phyloP scores from a whole-genome alignment of 495 filamentous ascomycete genomes.

The Penicillium flavigenum region DNA sequence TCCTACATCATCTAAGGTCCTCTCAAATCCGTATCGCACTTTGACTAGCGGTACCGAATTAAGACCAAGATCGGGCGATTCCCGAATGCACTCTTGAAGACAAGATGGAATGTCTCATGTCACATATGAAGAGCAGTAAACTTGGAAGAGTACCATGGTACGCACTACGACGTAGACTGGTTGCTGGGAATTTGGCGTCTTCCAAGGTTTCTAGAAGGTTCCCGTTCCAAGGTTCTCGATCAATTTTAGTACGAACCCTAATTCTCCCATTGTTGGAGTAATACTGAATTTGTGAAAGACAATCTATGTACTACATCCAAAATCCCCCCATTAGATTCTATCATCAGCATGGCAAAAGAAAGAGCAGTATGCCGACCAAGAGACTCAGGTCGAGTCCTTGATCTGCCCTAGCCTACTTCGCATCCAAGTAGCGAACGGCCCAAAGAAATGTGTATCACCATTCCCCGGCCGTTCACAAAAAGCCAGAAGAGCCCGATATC shows the following conservation, averaged over 20 bases:
- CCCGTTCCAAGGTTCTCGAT: not conserved
- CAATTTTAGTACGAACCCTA: not conserved
- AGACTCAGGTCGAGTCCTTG: not conserved
- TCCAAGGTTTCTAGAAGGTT: not conserved
- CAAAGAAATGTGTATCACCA: conserved; percentile 16
- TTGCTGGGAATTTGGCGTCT: no score
- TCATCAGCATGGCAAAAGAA: not conserved
- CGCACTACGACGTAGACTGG: no score
- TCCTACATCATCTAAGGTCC: no score
- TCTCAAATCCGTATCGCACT: no score
- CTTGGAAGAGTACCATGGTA: no score
- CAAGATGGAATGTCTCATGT: no score
- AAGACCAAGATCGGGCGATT: no score
- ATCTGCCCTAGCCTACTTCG: conserved; percentile 1
- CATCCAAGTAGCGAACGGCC: conserved; percentile 28
- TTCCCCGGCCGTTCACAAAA: conserved; percentile 40
- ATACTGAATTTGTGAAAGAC: not conserved
- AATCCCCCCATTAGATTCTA: not conserved
- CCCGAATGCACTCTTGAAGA: no score
- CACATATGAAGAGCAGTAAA: no score
- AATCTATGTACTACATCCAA: not conserved
- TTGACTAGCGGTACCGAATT: no score
- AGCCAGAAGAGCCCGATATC: conserved; percentile 43
- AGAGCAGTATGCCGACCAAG: not conserved
- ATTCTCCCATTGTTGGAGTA: not conserved